Evolutionary conservation across 202 grass and related monocot species (phyloP).

Genomic region (Panicum hallii): DNA sequence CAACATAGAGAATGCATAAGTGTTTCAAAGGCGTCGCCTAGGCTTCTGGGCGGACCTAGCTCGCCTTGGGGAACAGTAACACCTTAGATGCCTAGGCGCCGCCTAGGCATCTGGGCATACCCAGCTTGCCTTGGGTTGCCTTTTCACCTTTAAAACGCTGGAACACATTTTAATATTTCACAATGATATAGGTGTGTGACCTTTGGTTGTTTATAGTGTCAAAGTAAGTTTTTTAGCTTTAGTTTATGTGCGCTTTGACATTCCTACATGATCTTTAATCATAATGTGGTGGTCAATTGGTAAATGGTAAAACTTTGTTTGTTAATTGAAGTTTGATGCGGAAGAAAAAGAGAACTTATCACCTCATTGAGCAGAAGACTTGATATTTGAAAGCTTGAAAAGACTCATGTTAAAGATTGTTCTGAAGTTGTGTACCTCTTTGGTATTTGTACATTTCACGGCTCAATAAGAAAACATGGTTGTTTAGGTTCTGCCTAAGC

Average conservation of each 20-base stretch:
- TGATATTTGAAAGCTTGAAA: background rate
- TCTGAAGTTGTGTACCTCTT: background rate
- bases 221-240: background rate
- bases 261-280: background rate
- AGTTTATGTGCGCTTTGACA: background rate
- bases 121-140: no score
- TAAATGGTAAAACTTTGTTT: background rate
- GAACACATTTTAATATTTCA: conserved; percentile 12
- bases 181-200: background rate
- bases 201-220: background rate
- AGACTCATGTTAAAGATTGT: background rate
- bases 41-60: no score
- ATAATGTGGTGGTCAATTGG: background rate
- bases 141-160: no score
- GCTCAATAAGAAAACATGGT: background rate
- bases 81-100: no score
- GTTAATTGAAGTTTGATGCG: background rate
- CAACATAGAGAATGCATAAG: background rate
- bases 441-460: background rate
- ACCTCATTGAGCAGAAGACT: background rate
- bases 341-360: background rate
- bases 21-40: no score
- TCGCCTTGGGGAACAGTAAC: no score
- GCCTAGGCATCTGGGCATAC: no score
- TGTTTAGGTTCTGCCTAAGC: background rate